phyloP scores from a whole-genome alignment of 257 asterid genomes.

The Nicotiana otophora region DNA sequence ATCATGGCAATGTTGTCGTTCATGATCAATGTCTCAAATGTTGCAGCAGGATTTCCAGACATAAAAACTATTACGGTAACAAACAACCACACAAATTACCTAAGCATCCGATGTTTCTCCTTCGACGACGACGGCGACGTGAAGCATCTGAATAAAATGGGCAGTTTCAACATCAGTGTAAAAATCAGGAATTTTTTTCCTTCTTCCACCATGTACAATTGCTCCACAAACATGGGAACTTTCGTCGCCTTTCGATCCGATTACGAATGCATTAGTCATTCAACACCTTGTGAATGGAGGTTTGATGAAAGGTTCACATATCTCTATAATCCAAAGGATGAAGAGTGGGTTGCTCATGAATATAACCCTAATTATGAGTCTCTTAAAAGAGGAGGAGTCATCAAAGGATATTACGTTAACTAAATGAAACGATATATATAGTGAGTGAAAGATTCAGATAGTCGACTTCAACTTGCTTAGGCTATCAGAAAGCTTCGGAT shows the following conservation, averaged over 20 bases:
- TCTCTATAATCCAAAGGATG: constrained; percentile 15
- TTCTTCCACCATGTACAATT: constrained; percentile 45
- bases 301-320: constrained; percentile 49
- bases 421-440: background rate
- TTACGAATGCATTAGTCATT: constrained; percentile 24
- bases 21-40: background rate
- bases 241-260: constrained; percentile 41
- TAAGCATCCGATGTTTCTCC: constrained; percentile 55
- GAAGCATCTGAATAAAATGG: constrained; percentile 37
- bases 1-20: background rate
- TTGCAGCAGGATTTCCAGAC: background rate
- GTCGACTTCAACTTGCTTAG: background rate
- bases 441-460: background rate
- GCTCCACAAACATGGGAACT: constrained; percentile 80
- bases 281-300: constrained; percentile 45
- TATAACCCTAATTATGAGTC: constrained; percentile 72
- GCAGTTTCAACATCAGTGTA: constrained; percentile 29
- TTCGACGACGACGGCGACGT: constrained; percentile 27
- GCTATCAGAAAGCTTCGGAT: background rate
- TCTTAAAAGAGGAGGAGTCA: constrained; percentile 66
- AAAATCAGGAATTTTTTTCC: constrained; percentile 26
- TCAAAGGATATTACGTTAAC: constrained; percentile 54
- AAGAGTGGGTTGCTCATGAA: constrained; percentile 24
- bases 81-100: constrained; percentile 57
- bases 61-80: constrained; percentile 28